A percentile compares a stretch with the other conserved stretches of the same genome.
These are phyloP conservation scores for Phoma herbarum DNA, from an alignment of 2,329 filamentous ascomycete genomes.

Conservation along the genomic window DNA sequence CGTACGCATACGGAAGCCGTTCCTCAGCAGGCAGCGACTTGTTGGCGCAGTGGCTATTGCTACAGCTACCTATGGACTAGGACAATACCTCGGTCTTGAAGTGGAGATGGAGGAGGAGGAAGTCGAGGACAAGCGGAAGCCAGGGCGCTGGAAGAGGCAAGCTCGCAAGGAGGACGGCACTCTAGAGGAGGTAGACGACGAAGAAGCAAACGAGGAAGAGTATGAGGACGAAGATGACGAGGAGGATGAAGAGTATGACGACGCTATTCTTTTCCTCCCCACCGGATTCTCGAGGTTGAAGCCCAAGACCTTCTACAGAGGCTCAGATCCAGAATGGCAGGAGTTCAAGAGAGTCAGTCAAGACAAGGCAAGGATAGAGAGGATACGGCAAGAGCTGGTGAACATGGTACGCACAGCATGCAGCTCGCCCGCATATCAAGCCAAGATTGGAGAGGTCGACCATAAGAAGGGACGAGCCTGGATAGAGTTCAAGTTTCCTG, in stretches of 20 bases:
- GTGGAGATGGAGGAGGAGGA: conserved; percentile 36
- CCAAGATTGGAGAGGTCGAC: conserved; percentile 51
- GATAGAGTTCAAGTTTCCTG: conserved; percentile 60
- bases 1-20: conserved; percentile 53
- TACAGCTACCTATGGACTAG: conserved; percentile 31
- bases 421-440: background rate
- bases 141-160: conserved; percentile 16
- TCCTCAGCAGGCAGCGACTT: conserved; percentile 38
- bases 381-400: conserved; percentile 53
- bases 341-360: conserved; percentile 57
- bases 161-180: conserved; percentile 19
- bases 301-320: conserved; percentile 56
- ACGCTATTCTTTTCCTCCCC: conserved; percentile 58
- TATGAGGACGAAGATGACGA: conserved; percentile 43
- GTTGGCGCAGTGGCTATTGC: conserved; percentile 33
- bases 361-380: conserved; percentile 52
- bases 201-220: conserved; percentile 35
- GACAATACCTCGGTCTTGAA: conserved; percentile 35
- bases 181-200: conserved; percentile 30
- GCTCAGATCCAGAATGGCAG: conserved; percentile 64
- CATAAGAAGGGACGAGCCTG: conserved; percentile 54
- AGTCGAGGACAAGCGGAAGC: conserved; percentile 13
- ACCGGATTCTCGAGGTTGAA: conserved; percentile 55
- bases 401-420: conserved; percentile 43
- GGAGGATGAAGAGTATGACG: conserved; percentile 40